These are phyloP conservation scores for Buxus sempervirens DNA, from an alignment of 164 flowering plant genomes.

Conservation along the genomic window DNA sequence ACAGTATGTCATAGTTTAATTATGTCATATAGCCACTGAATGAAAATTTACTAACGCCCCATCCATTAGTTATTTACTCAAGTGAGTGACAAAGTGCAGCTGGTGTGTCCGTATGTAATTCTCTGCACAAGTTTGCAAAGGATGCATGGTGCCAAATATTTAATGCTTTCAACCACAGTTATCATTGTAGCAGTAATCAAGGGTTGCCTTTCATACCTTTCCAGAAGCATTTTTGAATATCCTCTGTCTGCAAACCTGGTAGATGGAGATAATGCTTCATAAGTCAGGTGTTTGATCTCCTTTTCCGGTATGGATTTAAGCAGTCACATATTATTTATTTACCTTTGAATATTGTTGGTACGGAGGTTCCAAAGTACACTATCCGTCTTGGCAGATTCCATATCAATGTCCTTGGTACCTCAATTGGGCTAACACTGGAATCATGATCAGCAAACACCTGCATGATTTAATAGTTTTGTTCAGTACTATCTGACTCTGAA, in stretches of 20 bases:
- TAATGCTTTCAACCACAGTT: neutral
- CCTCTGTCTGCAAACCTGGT: constrained; percentile 30
- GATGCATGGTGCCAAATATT: neutral
- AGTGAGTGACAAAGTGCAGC: neutral
- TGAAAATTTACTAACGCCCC: neutral
- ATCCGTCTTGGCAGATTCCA: constrained; percentile 82
- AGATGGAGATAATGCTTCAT: neutral
- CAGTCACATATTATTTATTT: neutral
- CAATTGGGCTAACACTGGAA: constrained; percentile 74
- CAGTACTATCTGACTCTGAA: neutral
- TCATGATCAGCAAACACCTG: constrained; percentile 98
- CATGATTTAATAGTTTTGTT: constrained; percentile 10
- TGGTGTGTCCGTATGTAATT: too few species aligned
- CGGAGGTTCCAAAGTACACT: constrained; percentile 88
- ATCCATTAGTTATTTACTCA: neutral
- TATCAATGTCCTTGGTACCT: constrained; percentile 71
- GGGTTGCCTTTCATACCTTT: constrained; percentile 40
- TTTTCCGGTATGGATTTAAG: neutral
- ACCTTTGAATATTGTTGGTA: constrained; percentile 92
- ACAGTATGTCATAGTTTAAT: neutral
- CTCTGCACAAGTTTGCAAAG: neutral
- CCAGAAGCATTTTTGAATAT: constrained; percentile 54
- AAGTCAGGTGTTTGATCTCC: constrained; percentile 1
- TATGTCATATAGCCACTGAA: neutral
- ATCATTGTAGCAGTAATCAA: neutral